A percentile compares a stretch with the other conserved stretches of the same genome.
Conservation (phyloP, 2,329 filamentous ascomycete genomes). For the Neonectria magnoliae region DNA sequence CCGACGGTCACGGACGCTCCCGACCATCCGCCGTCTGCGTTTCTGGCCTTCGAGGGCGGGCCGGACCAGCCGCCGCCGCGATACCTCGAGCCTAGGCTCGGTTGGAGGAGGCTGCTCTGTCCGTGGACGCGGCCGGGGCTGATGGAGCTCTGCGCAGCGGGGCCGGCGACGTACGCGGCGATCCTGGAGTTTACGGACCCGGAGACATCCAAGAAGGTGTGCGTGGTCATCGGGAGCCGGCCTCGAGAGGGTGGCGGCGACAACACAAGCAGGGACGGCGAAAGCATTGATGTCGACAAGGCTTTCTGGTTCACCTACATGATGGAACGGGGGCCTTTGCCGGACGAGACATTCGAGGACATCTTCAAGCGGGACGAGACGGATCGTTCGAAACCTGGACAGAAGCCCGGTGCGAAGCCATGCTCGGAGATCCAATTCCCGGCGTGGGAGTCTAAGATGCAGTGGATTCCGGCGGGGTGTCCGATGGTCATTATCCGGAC, state of each 20-base stretch:
- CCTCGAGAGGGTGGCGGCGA: background rate
- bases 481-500: constrained; percentile 15
- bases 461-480: constrained; percentile 17
- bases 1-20: background rate
- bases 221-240: constrained; percentile 9
- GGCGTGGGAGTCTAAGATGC: constrained; percentile 8
- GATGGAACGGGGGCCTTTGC: constrained; percentile 1
- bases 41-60: constrained; percentile 15
- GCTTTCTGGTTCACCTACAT: constrained; percentile 10
- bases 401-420: background rate
- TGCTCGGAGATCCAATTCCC: constrained; percentile 17
- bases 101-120: constrained; percentile 18
- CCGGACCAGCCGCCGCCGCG: background rate
- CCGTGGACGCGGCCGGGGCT: constrained; percentile 21
- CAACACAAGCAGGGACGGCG: background rate
- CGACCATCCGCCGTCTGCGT: background rate
- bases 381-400: background rate
- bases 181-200: constrained; percentile 16
- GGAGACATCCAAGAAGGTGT: constrained; percentile 6
- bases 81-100: constrained; percentile 14
- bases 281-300: background rate
- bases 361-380: constrained; percentile 1
- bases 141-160: constrained; percentile 8
- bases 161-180: background rate
- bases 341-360: constrained; percentile 10